A percentile compares a stretch with the other conserved stretches of the same genome.
These are phyloP conservation scores for Populus hybrid DNA, from an alignment of 441 rosid genomes.

Conservation along the genomic window DNA sequence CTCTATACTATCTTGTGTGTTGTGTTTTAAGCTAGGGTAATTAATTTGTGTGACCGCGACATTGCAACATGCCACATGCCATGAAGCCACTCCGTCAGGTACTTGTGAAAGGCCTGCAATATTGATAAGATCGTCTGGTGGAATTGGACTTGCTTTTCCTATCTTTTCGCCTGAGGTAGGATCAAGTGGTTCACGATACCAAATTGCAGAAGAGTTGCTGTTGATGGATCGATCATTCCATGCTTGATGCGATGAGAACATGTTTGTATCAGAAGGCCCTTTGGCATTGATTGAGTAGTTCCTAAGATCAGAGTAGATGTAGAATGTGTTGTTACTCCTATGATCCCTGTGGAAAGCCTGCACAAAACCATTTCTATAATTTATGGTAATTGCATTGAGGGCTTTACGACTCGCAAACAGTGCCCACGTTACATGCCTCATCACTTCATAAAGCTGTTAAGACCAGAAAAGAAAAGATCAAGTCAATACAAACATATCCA, in stretches of 20 bases:
- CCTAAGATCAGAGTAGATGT: too few relatives aligned
- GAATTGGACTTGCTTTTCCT: slow-evolving; percentile 70
- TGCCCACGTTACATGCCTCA: slow-evolving; percentile 96
- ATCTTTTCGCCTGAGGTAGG: slow-evolving; percentile 64
- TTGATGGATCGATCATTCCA: background rate
- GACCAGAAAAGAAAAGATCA: background rate
- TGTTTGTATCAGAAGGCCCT: too few relatives aligned
- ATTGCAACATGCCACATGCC: slow-evolving; percentile 99
- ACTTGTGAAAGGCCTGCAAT: slow-evolving; percentile 95
- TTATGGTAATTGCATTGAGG: slow-evolving; percentile 20
- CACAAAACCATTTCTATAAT: too few relatives aligned
- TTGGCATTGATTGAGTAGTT: too few relatives aligned
- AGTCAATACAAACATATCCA: background rate
- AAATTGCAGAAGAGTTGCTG: slow-evolving; percentile 73
- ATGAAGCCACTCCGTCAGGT: slow-evolving; percentile 93
- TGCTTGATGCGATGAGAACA: too few relatives aligned
- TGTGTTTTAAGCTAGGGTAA: too few relatives aligned
- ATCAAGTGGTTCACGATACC: slow-evolving; percentile 95
- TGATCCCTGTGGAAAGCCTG: too few relatives aligned
- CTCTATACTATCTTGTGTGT: too few relatives aligned
- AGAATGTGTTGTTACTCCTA: too few relatives aligned
- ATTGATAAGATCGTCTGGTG: slow-evolving; percentile 88
- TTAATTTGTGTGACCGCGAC: too few relatives aligned
- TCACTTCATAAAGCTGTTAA: slow-evolving; percentile 75
- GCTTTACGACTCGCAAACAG: slow-evolving; percentile 87